Base-by-base conservation (phyloP, 495 filamentous ascomycete species). In the Daldinia childiae region DNA sequence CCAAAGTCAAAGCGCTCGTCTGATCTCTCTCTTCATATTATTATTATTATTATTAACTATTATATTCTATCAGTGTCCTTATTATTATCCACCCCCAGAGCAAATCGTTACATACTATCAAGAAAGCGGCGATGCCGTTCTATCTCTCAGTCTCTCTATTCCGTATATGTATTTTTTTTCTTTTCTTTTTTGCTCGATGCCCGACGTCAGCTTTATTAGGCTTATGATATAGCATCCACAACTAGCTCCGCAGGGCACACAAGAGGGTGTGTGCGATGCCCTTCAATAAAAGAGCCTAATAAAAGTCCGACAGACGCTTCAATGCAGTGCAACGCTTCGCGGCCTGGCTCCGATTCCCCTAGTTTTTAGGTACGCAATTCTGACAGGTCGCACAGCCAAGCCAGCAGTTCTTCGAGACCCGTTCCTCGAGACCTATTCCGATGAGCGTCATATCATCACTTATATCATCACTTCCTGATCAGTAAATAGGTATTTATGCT, bases 1-100 rank as follows among this genome's bases (percentile, higher is more conserved):
- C 54, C 71, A 54, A 62, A 27, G 71, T 73, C 71, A 73, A 73
- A 73, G 71, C 71, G 71, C 66, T 73, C 71, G 71, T 73, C 71
- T 73, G 71, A 73, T 73, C 71, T 68, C 65, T 68, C 65, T 68
- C 50, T 30, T 62, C 43, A 39, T 60, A n/a, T 56, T 41, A 34
- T 38, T 29, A n/a, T 34, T 39, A n/a, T 55, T 41, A 21, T 59
- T n/a, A n/a, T n/a, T n/a, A n/a, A n/a, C n/a, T n/a, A n/a, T n/a
- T 61, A 61, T 69, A 55, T 66, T 36, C 62, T 30, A 32, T 21
- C 19, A 48, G 8, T 19, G 11, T 24, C 27, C 45, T 64, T 41
- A 62, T 62, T 60, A 64, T 64, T 63, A 48, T 4, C 57, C 32
- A 27, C 30, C 45, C 27, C 58, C 9, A 38, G 52, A 17, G 24